Evolutionary conservation across 2,329 filamentous ascomycete species (phyloP).

Genomic region (Clarireedia hainanense): DNA sequence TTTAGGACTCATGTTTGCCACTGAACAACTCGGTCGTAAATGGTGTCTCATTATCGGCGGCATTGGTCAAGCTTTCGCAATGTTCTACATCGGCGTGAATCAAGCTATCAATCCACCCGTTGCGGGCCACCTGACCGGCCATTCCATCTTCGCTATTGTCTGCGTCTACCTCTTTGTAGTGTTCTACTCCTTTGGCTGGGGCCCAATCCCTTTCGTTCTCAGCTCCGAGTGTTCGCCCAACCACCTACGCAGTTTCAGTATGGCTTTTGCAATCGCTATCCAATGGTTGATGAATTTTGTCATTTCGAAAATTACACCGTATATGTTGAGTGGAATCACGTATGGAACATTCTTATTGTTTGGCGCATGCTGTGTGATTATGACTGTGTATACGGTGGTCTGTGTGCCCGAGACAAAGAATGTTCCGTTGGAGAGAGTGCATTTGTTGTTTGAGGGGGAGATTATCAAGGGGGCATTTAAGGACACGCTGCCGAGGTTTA

Average conservation of each 20-base stretch:
- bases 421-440: conserved; percentile 53
- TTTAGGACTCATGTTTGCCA: conserved; percentile 58
- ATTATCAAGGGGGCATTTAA: background rate
- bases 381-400: conserved; percentile 11
- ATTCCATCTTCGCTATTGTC: conserved; percentile 53
- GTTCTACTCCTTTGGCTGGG: conserved; percentile 61
- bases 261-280: conserved; percentile 54
- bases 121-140: conserved; percentile 9
- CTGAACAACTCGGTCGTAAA: conserved; percentile 54
- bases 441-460: conserved; percentile 18
- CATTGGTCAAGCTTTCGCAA: conserved; percentile 48
- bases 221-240: conserved; percentile 57
- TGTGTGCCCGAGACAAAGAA: conserved; percentile 59
- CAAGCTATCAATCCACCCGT: conserved; percentile 41
- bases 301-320: conserved; percentile 39
- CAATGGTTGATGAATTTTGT: conserved; percentile 70
- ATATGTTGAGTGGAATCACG: conserved; percentile 19
- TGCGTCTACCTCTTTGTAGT: conserved; percentile 64
- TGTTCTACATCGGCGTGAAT: conserved; percentile 60
- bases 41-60: conserved; percentile 46
- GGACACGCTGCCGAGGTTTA: conserved; percentile 4
- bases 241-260: conserved; percentile 41
- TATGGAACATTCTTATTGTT: conserved; percentile 24
- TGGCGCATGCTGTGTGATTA: conserved; percentile 9
- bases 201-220: conserved; percentile 63